These are phyloP conservation scores for Manihot esculenta DNA, from an alignment of 441 rosid genomes.

Conservation along the genomic window DNA sequence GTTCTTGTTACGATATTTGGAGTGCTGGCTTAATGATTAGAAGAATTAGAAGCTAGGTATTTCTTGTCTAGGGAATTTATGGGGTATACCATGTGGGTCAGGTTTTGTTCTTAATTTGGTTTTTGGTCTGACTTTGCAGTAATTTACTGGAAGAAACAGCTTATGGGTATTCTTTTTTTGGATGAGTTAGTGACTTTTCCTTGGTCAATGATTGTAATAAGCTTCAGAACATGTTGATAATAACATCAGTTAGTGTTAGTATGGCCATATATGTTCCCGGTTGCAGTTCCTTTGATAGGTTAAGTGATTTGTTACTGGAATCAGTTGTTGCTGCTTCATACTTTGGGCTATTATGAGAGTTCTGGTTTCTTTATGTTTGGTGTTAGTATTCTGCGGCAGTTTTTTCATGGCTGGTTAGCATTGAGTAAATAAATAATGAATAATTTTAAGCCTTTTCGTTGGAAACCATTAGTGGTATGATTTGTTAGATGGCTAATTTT, in stretches of 20 bases:
- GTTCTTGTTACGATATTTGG: neutral
- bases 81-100: conserved; percentile 13
- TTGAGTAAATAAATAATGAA: neutral
- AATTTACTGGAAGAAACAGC: neutral
- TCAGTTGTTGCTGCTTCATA: neutral
- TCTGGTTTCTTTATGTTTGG: neutral
- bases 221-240: neutral
- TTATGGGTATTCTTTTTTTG: neutral
- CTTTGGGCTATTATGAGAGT: neutral
- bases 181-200: neutral
- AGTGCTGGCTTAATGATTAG: conserved; percentile 4
- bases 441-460: neutral
- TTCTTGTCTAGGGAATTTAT: conserved; percentile 5
- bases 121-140: neutral
- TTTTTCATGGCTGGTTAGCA: neutral
- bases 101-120: neutral
- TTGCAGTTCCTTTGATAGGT: neutral
- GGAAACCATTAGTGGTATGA: neutral
- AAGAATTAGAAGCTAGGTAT: conserved; percentile 17
- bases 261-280: neutral
- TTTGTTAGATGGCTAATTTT: neutral
- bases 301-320: neutral
- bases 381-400: neutral
- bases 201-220: neutral
- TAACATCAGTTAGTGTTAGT: neutral